These are phyloP conservation scores for Ceratorhiza oryzae-sativae DNA, from an alignment of 1,284 basidiomycete genomes.

Conservation along the genomic window DNA sequence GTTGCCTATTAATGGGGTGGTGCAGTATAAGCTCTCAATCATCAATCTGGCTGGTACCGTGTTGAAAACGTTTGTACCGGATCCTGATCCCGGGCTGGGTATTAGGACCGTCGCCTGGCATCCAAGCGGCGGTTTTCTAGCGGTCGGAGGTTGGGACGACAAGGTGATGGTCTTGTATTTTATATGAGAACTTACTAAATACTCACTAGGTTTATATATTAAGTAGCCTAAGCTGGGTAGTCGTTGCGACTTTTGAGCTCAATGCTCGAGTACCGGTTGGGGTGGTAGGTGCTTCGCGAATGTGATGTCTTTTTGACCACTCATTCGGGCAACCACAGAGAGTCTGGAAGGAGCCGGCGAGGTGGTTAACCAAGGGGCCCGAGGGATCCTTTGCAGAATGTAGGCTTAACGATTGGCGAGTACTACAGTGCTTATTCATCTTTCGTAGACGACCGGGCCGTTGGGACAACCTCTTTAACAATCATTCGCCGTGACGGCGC, in stretches of 20 bases:
- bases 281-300: conserved; percentile 58
- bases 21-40: conserved; percentile 81
- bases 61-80: conserved; percentile 72
- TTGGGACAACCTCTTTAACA: conserved; percentile 58
- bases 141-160: conserved; percentile 84
- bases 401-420: neutral
- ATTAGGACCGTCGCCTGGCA: conserved; percentile 81
- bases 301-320: neutral
- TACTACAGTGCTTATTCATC: conserved; percentile 47
- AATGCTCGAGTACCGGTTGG: conserved; percentile 61
- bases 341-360: conserved; percentile 80
- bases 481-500: conserved; percentile 51
- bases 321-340: conserved; percentile 54
- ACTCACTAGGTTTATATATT: conserved; percentile 71
- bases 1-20: neutral
- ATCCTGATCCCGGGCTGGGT: conserved; percentile 79
- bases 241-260: conserved; percentile 69
- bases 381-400: conserved; percentile 55
- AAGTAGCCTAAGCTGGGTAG: conserved; percentile 79
- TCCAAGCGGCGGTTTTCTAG: conserved; percentile 78
- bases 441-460: conserved; percentile 67
- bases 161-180: conserved; percentile 58
- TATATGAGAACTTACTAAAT: conserved; percentile 14
- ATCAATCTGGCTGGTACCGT: conserved; percentile 74
- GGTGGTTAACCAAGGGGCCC: conserved; percentile 81